Conservation (phyloP, 2,329 filamentous ascomycete genomes). For the Fusarium sp. region DNA sequence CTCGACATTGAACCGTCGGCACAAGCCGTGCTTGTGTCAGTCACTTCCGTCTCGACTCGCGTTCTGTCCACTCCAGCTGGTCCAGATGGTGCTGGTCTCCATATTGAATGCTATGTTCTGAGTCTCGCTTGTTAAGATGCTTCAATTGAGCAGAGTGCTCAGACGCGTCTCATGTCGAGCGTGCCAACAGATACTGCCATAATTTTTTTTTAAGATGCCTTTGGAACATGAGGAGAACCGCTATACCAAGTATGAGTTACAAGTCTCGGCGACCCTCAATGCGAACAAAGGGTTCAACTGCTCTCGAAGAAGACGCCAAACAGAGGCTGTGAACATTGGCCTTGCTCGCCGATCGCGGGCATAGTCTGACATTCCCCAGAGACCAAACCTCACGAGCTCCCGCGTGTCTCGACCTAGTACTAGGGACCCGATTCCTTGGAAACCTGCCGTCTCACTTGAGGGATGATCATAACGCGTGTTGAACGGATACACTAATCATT, state of each 20-base stretch:
- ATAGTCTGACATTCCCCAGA: conserved; percentile 37
- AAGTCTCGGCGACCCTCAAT: conserved; percentile 30
- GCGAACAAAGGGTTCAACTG: conserved; percentile 17
- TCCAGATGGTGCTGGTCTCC: conserved; percentile 12
- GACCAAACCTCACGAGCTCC: conserved; percentile 23
- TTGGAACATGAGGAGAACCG: background rate
- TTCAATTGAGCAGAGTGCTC: conserved; percentile 5
- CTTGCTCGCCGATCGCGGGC: conserved; percentile 29
- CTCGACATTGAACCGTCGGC: conserved; percentile 14
- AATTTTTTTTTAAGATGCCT: background rate
- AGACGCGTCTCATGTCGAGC: conserved; percentile 3
- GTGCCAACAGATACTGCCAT: background rate
- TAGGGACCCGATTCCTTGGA: conserved; percentile 39
- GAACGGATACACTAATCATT: conserved; percentile 28
- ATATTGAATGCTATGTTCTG: conserved; percentile 23
- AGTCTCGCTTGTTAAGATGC: conserved; percentile 16
- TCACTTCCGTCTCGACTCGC: conserved; percentile 17
- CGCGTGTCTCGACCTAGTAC: conserved; percentile 38
- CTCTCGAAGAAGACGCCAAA: conserved; percentile 2
- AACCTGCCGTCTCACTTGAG: conserved; percentile 8
- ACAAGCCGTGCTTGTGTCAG: conserved; percentile 18
- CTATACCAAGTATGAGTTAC: conserved; percentile 14
- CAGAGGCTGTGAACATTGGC: conserved; percentile 19
- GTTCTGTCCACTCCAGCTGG: conserved; percentile 19
- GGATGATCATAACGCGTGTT: conserved; percentile 16